Base-by-base conservation (phyloP, 441 rosid species). In the Arabidopsis hybrid region DNA sequence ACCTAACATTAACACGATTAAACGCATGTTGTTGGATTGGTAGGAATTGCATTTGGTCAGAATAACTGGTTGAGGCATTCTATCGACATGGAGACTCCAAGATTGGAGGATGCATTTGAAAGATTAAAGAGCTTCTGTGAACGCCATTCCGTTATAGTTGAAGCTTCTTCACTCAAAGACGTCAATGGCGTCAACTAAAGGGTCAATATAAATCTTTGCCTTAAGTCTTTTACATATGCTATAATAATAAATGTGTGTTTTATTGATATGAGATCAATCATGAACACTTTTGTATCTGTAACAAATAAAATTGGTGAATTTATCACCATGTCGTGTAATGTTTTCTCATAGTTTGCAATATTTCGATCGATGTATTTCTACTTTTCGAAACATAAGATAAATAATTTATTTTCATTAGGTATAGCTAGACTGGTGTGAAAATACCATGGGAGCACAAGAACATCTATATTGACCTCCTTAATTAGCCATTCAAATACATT, bases 11-110 rank as follows among this genome's bases (percentile, higher is more conserved):
- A 45, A 45, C 4, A 8, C 1, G 50, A 45, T 0, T 45, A 7
- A 45, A n/a, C 5, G 18, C 9, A 45, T 45, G 50, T 45, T 39
- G 10, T 60, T 56, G 45, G 9, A 56, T 53, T 62, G 16, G 18
- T 68, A 72, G 77, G 79, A 45, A 53, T 74, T 45, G 81, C 79
- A 13, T 67, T 76, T 45, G 76, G 78, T 8, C 65, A 43, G 43
- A 66, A 38, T 47, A 56, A 57, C 21, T 81, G 84, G 81, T 11
- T 67, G 10, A 78, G 79, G 53, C 77, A 77, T 14, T 73, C 77
- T 13, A 69, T 77, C 21, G 77, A 78, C 38, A 60, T 61, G 72
- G 81, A 78, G 18, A 65, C 74, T 47, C 16, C 53, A 0, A 21
- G 21, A 4, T 32, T 78, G 18, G 77, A 50, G 40, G 77, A 81